Conservation (phyloP, 176 grass and related monocot species). For the Eragrostis nindensis region DNA sequence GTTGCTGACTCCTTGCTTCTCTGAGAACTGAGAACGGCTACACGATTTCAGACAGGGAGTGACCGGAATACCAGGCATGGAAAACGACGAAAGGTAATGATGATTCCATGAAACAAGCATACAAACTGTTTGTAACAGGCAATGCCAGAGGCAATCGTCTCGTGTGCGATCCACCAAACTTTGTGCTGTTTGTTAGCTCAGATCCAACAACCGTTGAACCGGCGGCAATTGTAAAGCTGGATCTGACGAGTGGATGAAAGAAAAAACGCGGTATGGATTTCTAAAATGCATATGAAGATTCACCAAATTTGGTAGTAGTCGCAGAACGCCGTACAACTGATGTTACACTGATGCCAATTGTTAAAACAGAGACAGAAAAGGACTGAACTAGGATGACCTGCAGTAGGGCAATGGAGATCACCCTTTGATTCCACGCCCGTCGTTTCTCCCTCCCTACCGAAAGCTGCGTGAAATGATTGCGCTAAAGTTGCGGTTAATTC, state of each 20-base stretch:
- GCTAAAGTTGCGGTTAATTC: slow-evolving; percentile 8
- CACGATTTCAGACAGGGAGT: slow-evolving; percentile 16
- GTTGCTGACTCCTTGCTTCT: not conserved
- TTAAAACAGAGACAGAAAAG: not conserved
- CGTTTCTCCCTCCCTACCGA: slow-evolving; percentile 12
- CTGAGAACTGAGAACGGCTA: not conserved
- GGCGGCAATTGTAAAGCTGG: slow-evolving; percentile 21
- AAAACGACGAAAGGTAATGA: not conserved
- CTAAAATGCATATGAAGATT: not conserved
- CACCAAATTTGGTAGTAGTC: not conserved
- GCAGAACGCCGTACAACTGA: not conserved
- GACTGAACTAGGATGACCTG: not conserved
- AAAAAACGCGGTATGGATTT: not conserved
- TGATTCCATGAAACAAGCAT: not conserved
- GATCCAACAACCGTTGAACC: slow-evolving; percentile 47
- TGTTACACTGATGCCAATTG: slow-evolving; percentile 14
- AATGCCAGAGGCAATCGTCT: not conserved
- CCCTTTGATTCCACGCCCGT: not conserved
- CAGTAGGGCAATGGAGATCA: not conserved
- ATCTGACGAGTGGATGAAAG: not conserved
- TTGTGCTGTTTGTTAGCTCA: slow-evolving; percentile 43
- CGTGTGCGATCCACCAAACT: slow-evolving; percentile 22
- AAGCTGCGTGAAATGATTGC: slow-evolving; percentile 29
- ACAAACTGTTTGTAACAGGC: not conserved
- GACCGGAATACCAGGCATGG: not conserved